phyloP scores from a whole-genome alignment of 108 stramenopile genomes.

The Pseudonitzschia delicatissima region DNA sequence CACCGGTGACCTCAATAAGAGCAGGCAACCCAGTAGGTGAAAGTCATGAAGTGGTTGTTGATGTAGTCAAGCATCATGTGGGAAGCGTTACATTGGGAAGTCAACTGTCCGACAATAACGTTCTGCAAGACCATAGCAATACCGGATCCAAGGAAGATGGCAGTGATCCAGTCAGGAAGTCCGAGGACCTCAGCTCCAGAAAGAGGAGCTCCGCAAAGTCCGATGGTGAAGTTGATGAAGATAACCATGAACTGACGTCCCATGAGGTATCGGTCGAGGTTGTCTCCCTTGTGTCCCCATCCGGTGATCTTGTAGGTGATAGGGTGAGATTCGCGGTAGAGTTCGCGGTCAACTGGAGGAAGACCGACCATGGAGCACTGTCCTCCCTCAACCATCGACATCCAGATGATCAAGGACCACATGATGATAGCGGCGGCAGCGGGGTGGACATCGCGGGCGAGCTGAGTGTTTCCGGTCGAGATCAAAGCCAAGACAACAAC shows the following conservation, averaged over 20 bases:
- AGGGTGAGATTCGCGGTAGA: conserved; percentile 37
- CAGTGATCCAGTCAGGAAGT: conserved; percentile 47
- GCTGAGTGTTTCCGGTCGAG: conserved; percentile 55
- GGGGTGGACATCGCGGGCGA: conserved; percentile 53
- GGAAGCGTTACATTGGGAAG: conserved; percentile 47
- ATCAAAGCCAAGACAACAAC: conserved; percentile 56
- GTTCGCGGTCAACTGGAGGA: neutral
- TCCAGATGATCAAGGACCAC: conserved; percentile 52
- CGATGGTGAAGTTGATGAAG: conserved; percentile 63
- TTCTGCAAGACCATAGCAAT: conserved; percentile 66
- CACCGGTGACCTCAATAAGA: conserved; percentile 59
- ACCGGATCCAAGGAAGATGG: conserved; percentile 75
- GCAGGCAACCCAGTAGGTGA: conserved; percentile 54
- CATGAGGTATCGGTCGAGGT: conserved; percentile 81
- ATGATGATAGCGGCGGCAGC: conserved; percentile 46
- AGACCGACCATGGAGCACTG: conserved; percentile 55
- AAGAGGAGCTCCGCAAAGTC: conserved; percentile 64
- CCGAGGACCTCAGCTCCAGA: conserved; percentile 49
- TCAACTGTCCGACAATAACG: conserved; percentile 63
- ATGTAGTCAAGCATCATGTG: conserved; percentile 82
- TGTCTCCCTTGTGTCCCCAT: conserved; percentile 73
- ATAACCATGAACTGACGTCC: conserved; percentile 88
- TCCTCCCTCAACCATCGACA: conserved; percentile 76
- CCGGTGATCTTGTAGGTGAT: conserved; percentile 56
- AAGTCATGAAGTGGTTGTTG: conserved; percentile 72